Base-by-base conservation (phyloP, 163 green algal species). In the Coccomyxa subellipsoidea region DNA sequence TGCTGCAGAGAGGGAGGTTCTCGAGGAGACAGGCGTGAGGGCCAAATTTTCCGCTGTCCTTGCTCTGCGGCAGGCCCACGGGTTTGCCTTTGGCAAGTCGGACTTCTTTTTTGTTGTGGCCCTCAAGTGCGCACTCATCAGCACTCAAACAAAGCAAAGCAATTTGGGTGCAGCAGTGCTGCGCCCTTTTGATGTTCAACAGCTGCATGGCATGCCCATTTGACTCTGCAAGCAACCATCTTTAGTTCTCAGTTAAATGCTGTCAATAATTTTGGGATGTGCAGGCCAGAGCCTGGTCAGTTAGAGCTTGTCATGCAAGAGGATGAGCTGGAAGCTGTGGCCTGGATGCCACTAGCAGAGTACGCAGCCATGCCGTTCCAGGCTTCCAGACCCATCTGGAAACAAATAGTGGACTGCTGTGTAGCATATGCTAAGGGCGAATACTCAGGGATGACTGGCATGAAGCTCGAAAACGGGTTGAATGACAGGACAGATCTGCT, bases 61-160 rank as follows among this genome's bases (percentile, higher is more conserved):
- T n/a, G 85, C 84, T 7, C 81, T 92, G 38, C 83, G 90, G 7
- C 90, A 94, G 77, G 81, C 84, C 0, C 90, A 94, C 79, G 85
- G 84, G 39, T 78, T 91, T 37, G 87, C 85, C 2, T 91, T 91
- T 79, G 90, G 85, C 53, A 90, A 90, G 77, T 84, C 32, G 34
- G 89, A 93, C 80, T 76, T 92, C 54, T 94, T 94, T 76, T 91
- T 92, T 80, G 81, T 89, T 2, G 70, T 90, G 4, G 89, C 82
- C 0, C 82, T 92, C 9, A 86, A 84, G 84, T 89, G 32, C n/a
- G n/a, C n/a, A n/a, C n/a, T n/a, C n/a, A n/a, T n/a, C n/a, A n/a
- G n/a, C n/a, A n/a, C n/a, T n/a, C n/a, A n/a, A n/a, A n/a, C n/a
- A n/a, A n/a, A n/a, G n/a, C n/a, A n/a, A n/a, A n/a, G n/a, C n/a